phyloP scores from a whole-genome alignment of 192 early-diverging fungal species.

The Rhizophagus clarus region DNA sequence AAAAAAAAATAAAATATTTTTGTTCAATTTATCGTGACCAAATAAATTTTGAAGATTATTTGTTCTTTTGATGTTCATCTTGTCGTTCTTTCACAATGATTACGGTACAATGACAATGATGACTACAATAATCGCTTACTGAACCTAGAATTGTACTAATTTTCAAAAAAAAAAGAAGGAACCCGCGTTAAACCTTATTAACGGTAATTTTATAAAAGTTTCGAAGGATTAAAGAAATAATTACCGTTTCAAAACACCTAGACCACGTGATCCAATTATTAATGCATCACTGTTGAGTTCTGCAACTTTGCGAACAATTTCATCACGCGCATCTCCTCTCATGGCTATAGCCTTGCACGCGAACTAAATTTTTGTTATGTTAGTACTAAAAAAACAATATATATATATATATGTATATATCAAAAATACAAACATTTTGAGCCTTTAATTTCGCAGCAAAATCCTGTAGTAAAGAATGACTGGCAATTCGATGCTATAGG shows the following conservation, averaged over 20 bases:
- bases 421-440: slow-evolving; percentile 35
- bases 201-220: neutral
- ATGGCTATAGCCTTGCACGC: slow-evolving; percentile 58
- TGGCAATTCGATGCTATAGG: slow-evolving; percentile 27
- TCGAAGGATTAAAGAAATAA: neutral
- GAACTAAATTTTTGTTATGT: slow-evolving; percentile 31
- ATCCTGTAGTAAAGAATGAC: slow-evolving; percentile 35
- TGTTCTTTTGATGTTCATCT: neutral
- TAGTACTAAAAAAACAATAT: neutral
- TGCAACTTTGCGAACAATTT: slow-evolving; percentile 59
- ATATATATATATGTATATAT: neutral
- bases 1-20: too few relatives aligned
- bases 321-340: slow-evolving; percentile 63
- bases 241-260: slow-evolving; percentile 55
- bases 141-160: slow-evolving; percentile 47
- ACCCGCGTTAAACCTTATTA: too few relatives aligned
- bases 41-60: too few relatives aligned
- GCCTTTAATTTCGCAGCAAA: slow-evolving; percentile 36
- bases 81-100: slow-evolving; percentile 33
- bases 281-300: slow-evolving; percentile 62
- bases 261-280: slow-evolving; percentile 63
- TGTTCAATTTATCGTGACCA: too few relatives aligned
- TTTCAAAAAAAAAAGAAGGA: neutral
- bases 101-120: slow-evolving; percentile 42
- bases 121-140: slow-evolving; percentile 51